Conservation (phyloP, 1,139 yeast genomes). For the Yamadazyma jaroonii region DNA sequence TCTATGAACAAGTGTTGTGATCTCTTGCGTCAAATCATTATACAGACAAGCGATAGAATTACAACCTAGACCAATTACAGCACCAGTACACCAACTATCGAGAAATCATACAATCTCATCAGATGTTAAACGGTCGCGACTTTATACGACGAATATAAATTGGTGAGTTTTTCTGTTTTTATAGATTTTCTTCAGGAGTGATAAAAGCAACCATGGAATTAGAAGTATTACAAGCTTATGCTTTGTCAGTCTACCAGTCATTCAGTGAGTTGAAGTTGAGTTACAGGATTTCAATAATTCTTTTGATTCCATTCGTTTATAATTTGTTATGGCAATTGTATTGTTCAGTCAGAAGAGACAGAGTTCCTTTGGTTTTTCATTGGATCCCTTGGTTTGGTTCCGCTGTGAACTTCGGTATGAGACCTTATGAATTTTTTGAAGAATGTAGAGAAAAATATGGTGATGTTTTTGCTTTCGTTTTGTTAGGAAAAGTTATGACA, state of each 20-base stretch:
- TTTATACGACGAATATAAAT: constrained; percentile 7
- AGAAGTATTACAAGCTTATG: background rate
- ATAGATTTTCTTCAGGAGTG: background rate
- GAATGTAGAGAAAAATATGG: constrained; percentile 79
- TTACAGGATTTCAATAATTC: constrained; percentile 36
- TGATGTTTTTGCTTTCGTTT: constrained; percentile 84
- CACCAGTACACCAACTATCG: too few species aligned
- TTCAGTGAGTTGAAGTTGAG: constrained; percentile 18
- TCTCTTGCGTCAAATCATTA: too few species aligned
- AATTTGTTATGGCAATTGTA: constrained; percentile 69
- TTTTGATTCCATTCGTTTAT: constrained; percentile 51
- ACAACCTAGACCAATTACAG: too few species aligned
- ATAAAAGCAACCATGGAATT: background rate
- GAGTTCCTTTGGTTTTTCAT: constrained; percentile 87
- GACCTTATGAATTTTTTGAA: constrained; percentile 87
- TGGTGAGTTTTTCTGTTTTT: constrained; percentile 1
- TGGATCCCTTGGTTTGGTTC: constrained; percentile 97
- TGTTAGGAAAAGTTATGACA: constrained; percentile 91
- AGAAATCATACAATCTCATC: too few species aligned
- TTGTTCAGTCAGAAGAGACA: constrained; percentile 69
- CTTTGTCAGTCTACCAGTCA: background rate
- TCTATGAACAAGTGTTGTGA: too few species aligned
- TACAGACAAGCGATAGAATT: too few species aligned
- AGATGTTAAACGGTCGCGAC: background rate
- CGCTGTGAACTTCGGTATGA: constrained; percentile 84